Base-by-base conservation (phyloP, 1,284 basidiomycete species). In the Melanopsichium pennsylvanicum region DNA sequence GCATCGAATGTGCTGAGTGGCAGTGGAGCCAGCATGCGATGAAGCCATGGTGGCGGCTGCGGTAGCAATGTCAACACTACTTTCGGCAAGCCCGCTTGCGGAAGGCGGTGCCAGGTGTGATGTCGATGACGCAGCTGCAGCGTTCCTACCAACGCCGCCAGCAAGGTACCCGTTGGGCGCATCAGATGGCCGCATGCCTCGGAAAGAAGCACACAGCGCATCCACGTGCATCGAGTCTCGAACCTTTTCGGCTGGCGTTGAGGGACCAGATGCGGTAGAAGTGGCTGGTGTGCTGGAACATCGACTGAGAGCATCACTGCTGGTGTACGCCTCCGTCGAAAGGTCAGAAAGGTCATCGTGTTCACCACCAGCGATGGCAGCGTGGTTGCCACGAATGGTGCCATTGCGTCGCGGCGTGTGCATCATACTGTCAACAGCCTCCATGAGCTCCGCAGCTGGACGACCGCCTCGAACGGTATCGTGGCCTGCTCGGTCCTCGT, bases 401-500 rank as follows among this genome's bases (percentile, higher is more conserved):
- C 52, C 48, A 26, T 56, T 50, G 26, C 64, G 64, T 22, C 45
- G 21, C 0, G 64, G 64, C 4, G 64, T 68, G 38, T 68, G 52
- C 45, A 68, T 51, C 1, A 49, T 52, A 22, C 64, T 69, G 31
- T 73, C 69, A 21, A 76, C 71, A 10, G 70, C 66, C 19, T 43
- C 32, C 73, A 68, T 70, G 39, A 75, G 39, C 68, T 73, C 41
- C 56, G 64, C 38, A 33, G 60, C 48, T 39, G 70, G 47, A 69
- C 76, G 61, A 32, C 75, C 62, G 15, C 74, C 72, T 51, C 60
- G 39, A 6, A 72, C 60, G 18, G 62, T 77, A 64, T 63, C 68
- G 41, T 75, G 67, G 40, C 74, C 79, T 29, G 73, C 78, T 11
- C 81, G 80, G 12, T 81, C 81, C 35, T 82, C 81, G 19, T 75